A percentile compares a stretch with the other conserved stretches of the same genome.
These are phyloP conservation scores for Echeveria elegans DNA, from an alignment of 164 flowering plant genomes.

Conservation along the genomic window DNA sequence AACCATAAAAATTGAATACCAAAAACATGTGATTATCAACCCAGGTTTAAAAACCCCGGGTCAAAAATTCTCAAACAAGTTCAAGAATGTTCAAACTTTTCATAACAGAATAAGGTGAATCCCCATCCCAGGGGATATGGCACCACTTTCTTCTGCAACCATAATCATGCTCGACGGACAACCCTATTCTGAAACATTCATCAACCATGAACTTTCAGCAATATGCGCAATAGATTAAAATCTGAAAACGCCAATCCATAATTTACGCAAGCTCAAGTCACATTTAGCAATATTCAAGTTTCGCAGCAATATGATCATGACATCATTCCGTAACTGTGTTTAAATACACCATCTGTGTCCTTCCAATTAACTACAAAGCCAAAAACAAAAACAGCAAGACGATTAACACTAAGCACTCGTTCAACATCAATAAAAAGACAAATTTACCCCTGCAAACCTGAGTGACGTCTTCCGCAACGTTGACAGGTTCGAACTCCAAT, in stretches of 20 bases:
- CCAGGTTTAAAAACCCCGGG: too few species aligned
- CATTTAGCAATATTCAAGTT: too few species aligned
- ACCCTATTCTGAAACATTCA: background rate
- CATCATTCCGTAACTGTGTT: constrained; percentile 76
- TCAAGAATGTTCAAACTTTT: too few species aligned
- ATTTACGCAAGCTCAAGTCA: too few species aligned
- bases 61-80: too few species aligned
- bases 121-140: constrained; percentile 68
- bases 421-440: background rate
- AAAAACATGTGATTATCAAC: too few species aligned
- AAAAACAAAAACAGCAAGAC: too few species aligned
- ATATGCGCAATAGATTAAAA: too few species aligned
- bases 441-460: constrained; percentile 31
- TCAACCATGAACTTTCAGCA: background rate
- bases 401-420: too few species aligned
- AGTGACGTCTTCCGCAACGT: constrained; percentile 73
- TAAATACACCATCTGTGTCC: constrained; percentile 80
- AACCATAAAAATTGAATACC: background rate
- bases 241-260: too few species aligned
- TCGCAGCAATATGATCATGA: constrained; percentile 68
- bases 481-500: constrained; percentile 32
- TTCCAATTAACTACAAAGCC: constrained; percentile 56
- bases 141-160: constrained; percentile 68
- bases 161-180: constrained; percentile 59
- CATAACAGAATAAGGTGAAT: constrained; percentile 5